A percentile compares a stretch with the other conserved stretches of the same genome.
phyloP scores from a whole-genome alignment of 139 green algal genomes.

The Volvox reticuliferus region DNA sequence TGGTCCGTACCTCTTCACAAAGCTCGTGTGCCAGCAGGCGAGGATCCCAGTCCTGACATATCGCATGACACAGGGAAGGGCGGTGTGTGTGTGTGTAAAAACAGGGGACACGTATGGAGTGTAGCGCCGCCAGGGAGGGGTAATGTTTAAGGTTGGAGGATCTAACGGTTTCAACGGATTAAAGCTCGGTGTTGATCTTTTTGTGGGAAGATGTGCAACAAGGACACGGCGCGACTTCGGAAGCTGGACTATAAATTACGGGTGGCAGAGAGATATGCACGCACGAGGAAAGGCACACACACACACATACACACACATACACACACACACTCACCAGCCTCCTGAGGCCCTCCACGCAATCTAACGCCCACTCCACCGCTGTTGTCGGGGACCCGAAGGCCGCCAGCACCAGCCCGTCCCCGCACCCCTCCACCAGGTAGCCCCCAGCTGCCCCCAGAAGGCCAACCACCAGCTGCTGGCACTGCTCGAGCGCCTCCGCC shows the following conservation, averaged over 20 bases:
- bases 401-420: constrained; percentile 45
- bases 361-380: constrained; percentile 38
- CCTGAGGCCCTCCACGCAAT: constrained; percentile 20
- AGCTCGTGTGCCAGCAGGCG: constrained; percentile 37
- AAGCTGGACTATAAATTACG: no score
- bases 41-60: constrained; percentile 10
- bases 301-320: no score
- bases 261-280: no score
- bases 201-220: no score
- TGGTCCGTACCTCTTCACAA: constrained; percentile 17
- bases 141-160: neutral
- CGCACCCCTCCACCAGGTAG: constrained; percentile 45
- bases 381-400: constrained; percentile 10
- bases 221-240: no score
- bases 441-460: neutral
- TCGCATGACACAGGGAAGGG: neutral
- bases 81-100: no score
- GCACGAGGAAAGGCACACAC: no score
- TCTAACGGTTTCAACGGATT: no score
- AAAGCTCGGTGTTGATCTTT: no score
- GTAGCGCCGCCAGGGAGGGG: neutral
- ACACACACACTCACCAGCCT: neutral
- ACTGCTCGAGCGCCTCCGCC: neutral
- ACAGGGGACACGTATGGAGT: no score
- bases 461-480: constrained; percentile 1